A percentile compares a stretch with the other conserved stretches of the same genome.
Conservation (phyloP, 2,329 filamentous ascomycete genomes). For the Aspergillus brasiliensis region DNA sequence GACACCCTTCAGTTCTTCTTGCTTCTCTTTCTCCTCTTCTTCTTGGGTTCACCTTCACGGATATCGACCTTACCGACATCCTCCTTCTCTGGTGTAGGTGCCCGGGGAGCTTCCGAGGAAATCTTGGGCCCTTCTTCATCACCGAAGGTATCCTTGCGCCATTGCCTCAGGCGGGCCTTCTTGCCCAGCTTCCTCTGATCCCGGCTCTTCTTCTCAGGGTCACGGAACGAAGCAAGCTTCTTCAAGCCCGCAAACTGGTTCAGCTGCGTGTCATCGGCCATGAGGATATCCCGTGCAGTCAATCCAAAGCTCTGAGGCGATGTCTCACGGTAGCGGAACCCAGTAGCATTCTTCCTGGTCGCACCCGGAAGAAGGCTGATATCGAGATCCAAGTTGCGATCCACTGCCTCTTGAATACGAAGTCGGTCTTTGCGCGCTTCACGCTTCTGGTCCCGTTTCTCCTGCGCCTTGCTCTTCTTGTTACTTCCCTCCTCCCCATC, state of each 20-base stretch:
- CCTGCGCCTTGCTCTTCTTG: conserved; percentile 50
- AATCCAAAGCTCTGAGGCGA: conserved; percentile 88
- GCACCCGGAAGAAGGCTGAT: conserved; percentile 60
- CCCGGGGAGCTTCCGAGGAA: conserved; percentile 30
- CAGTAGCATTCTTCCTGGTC: conserved; percentile 53
- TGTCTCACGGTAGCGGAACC: conserved; percentile 92
- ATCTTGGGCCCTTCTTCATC: conserved; percentile 55
- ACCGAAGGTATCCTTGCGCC: conserved; percentile 72
- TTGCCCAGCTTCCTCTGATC: conserved; percentile 89
- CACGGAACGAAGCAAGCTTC: conserved; percentile 88
- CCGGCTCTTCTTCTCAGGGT: conserved; percentile 82
- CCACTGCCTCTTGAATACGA: conserved; percentile 83
- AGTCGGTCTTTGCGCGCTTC: conserved; percentile 77
- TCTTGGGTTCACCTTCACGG: conserved; percentile 40
- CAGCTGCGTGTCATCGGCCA: conserved; percentile 79
- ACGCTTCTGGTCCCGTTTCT: conserved; percentile 64
- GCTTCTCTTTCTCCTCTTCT: conserved; percentile 50
- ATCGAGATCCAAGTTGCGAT: conserved; percentile 76
- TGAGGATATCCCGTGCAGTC: conserved; percentile 85
- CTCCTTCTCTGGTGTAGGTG: conserved; percentile 17
- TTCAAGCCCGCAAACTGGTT: conserved; percentile 93
- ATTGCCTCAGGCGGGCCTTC: conserved; percentile 86
- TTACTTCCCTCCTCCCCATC: conserved; percentile 46
- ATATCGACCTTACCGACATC: conserved; percentile 42
- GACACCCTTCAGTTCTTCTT: conserved; percentile 42